Evolutionary conservation across 495 filamentous ascomycete genomes (phyloP), one percentile per base, ranked within the genome.

Genomic region (Viridothelium virens): DNA sequence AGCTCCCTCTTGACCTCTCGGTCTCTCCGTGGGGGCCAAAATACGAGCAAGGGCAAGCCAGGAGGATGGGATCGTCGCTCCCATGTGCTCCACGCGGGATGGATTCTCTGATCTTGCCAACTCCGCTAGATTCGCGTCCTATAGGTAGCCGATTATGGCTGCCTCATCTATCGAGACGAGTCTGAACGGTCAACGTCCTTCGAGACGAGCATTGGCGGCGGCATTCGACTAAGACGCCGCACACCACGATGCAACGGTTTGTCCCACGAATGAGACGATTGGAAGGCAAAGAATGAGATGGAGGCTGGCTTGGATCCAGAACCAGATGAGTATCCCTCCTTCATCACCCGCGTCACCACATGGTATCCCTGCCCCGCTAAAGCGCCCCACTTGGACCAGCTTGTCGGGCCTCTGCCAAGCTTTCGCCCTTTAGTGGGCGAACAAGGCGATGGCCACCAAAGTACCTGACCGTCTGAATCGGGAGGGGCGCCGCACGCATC

Each of bases 271-370:
- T 59, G 53, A 59, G 53, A 36, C 25, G 18, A 59, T 5, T 7
- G 25, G 1, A 59, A 14, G 18, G 7, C 53, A 59, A 36, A 18
- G 31, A 34, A 3, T 34, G 9, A 59, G 53, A 59, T 36, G 53
- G 9, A 18, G 18, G 25, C 2, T 33, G 31, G 53, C 25, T 18
- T 18, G 31, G 4, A 59, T 59, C 53, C 53, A 59, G 53, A 59
- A 59, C 53, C 53, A 34, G 53, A 18, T 36, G 14, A 18, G 53
- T 9, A 36, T 5, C n/a, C 53, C n/a, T 36, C 18, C 14, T 59
- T 59, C 53, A 59, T 59, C 53, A 59, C 31, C 53, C 53, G 53
- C 53, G 31, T 59, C 53, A 59, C 53, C 53, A 59, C 53, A 59
- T 59, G 53, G 53, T 59, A 59, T 59, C 53, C 53, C 31, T 59